Evolutionary conservation across 495 filamentous ascomycete species (phyloP).

Genomic region (Penicillium soppii): DNA sequence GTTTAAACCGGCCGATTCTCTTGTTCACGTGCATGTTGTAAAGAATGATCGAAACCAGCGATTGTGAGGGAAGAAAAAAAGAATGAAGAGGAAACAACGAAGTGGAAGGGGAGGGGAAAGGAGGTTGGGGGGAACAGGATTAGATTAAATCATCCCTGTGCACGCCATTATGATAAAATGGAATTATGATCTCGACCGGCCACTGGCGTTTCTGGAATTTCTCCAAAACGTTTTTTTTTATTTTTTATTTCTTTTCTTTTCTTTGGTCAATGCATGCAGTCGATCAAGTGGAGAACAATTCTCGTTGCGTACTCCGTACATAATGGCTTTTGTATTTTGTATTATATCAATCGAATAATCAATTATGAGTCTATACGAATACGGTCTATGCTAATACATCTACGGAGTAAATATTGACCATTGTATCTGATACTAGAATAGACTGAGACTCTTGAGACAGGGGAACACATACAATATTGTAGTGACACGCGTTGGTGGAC

Average conservation of each 20-base stretch:
- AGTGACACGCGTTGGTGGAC: conserved; percentile 34
- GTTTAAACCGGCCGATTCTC: conserved; percentile 94
- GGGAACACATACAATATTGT: neutral
- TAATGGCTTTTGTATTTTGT: too few relatives aligned
- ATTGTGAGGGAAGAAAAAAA: conserved; percentile 7
- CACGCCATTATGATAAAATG: conserved; percentile 12
- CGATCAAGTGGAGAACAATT: conserved; percentile 14
- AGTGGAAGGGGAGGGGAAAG: conserved; percentile 10
- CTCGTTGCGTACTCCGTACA: too few relatives aligned
- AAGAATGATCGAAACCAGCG: conserved; percentile 9
- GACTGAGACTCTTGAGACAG: conserved; percentile 1
- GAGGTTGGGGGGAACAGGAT: conserved; percentile 13
- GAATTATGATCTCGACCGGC: neutral
- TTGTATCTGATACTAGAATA: neutral
- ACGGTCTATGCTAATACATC: neutral
- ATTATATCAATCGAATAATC: too few relatives aligned
- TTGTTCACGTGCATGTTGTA: conserved; percentile 86
- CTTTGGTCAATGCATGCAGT: conserved; percentile 19
- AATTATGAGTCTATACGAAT: too few relatives aligned
- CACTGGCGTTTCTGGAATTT: conserved; percentile 17
- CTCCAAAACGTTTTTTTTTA: conserved; percentile 14
- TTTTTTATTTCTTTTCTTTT: neutral
- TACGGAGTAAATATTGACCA: neutral
- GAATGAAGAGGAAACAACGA: conserved; percentile 11
- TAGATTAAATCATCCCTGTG: conserved; percentile 7